Conservation (phyloP, 2,329 filamentous ascomycete species). For the Acrocalymma vagum region DNA sequence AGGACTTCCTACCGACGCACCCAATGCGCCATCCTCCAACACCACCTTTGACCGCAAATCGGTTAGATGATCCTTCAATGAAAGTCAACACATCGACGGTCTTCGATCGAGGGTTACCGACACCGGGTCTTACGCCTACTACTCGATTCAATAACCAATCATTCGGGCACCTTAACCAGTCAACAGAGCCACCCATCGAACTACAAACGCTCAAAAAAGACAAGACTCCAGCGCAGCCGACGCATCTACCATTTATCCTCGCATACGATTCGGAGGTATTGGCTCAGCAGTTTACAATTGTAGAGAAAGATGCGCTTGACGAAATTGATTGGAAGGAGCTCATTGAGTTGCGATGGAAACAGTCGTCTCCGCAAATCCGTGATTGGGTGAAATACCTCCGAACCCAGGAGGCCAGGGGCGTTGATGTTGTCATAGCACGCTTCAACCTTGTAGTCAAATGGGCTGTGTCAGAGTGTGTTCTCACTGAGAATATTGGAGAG, state of each 20-base stretch:
- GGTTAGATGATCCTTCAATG: slow-evolving; percentile 29
- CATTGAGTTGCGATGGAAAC: slow-evolving; percentile 84
- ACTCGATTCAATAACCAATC: slow-evolving; percentile 33
- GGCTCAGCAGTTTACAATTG: slow-evolving; percentile 84
- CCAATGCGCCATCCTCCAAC: slow-evolving; percentile 51
- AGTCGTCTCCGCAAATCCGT: slow-evolving; percentile 70
- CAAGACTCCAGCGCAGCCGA: slow-evolving; percentile 8
- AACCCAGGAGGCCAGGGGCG: slow-evolving; percentile 74
- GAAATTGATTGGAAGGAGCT: slow-evolving; percentile 90
- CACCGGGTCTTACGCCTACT: slow-evolving; percentile 48
- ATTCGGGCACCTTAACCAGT: slow-evolving; percentile 24
- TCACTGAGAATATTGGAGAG: slow-evolving; percentile 76
- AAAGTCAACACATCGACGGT: slow-evolving; percentile 34
- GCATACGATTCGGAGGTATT: slow-evolving; percentile 81
- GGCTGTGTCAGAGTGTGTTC: slow-evolving; percentile 80
- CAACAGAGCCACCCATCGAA: slow-evolving; percentile 32
- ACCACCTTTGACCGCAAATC: slow-evolving; percentile 52
- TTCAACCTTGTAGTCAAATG: slow-evolving; percentile 92
- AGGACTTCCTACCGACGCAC: slow-evolving; percentile 36
- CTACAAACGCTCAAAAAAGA: slow-evolving; percentile 27
- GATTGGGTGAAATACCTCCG: slow-evolving; percentile 86
- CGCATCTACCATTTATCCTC: slow-evolving; percentile 80
- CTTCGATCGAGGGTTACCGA: slow-evolving; percentile 46
- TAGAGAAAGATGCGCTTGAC: slow-evolving; percentile 85
- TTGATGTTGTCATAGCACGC: slow-evolving; percentile 84